phyloP scores from a whole-genome alignment of 2,329 filamentous ascomycete genomes.

The Parastagonospora nodorum region DNA sequence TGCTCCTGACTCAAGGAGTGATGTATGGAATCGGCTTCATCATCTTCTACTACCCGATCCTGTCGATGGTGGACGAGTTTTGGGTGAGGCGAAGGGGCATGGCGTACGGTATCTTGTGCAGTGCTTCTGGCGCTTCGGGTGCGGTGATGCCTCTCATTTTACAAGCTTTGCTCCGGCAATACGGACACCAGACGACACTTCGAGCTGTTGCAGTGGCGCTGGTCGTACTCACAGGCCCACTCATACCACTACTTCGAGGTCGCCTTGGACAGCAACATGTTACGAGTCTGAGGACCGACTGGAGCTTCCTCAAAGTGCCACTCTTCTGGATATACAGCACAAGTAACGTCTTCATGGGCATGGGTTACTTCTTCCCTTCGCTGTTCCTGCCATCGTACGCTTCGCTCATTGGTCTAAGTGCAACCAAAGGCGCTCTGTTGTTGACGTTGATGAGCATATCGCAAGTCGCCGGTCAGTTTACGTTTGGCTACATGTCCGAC shows the following conservation, averaged over 20 bases:
- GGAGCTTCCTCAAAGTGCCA: constrained; percentile 31
- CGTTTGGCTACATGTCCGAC: constrained; percentile 44
- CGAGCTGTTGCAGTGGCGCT: constrained; percentile 44
- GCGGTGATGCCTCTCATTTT: constrained; percentile 50
- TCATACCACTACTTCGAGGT: constrained; percentile 46
- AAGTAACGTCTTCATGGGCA: constrained; percentile 43
- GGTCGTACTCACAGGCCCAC: constrained; percentile 31
- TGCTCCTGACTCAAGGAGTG: constrained; percentile 46
- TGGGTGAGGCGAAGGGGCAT: constrained; percentile 57
- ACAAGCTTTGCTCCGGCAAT: constrained; percentile 42
- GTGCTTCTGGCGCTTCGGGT: constrained; percentile 50
- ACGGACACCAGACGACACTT: constrained; percentile 49
- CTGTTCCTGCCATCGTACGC: constrained; percentile 47
- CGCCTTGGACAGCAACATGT: constrained; percentile 39
- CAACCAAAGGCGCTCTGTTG: constrained; percentile 33
- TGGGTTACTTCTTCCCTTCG: constrained; percentile 47
- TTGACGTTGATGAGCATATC: constrained; percentile 43
- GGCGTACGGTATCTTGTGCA: constrained; percentile 54
- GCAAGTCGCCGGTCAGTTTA: constrained; percentile 38
- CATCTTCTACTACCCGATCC: constrained; percentile 54
- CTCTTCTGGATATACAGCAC: constrained; percentile 40
- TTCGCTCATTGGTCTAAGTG: constrained; percentile 14
- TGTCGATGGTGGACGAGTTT: constrained; percentile 56
- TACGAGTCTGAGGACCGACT: constrained; percentile 33
- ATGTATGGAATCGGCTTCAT: constrained; percentile 51